Conservation (phyloP, 1,139 yeast genomes). For the Lodderomyces theae region DNA sequence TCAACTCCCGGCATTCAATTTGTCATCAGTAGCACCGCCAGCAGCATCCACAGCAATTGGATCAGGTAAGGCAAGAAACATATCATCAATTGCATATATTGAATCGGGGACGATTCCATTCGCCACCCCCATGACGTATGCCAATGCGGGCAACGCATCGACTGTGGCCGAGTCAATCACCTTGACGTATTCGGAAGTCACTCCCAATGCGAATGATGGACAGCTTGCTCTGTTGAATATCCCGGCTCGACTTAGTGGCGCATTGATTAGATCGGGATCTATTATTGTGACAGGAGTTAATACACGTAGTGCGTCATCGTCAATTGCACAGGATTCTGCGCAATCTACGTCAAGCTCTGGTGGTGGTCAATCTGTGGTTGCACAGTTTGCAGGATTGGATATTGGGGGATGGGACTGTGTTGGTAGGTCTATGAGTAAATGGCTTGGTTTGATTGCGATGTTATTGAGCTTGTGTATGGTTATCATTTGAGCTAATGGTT, state of each 20-base stretch:
- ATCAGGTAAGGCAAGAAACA: not conserved
- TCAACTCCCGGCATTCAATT: not conserved
- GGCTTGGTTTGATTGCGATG: not conserved
- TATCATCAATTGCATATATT: constrained; percentile 27
- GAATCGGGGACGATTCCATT: constrained; percentile 36
- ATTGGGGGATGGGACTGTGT: not conserved
- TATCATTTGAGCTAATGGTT: not conserved
- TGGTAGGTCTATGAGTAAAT: not conserved
- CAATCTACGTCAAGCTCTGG: constrained; percentile 5
- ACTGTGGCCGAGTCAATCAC: constrained; percentile 3
- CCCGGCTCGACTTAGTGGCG: constrained; percentile 38
- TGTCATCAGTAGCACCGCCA: not conserved
- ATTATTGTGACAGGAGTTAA: constrained; percentile 22
- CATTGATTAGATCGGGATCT: constrained; percentile 31
- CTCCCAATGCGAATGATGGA: constrained; percentile 10
- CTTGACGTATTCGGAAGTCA: constrained; percentile 16
- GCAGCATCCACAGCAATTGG: not conserved
- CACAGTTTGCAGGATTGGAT: too few species aligned
- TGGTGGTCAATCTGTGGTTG: too few species aligned
- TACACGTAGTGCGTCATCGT: constrained; percentile 1
- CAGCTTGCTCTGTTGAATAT: constrained; percentile 21
- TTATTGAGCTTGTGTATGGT: not conserved
- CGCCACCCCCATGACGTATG: constrained; percentile 23
- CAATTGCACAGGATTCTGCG: constrained; percentile 6
- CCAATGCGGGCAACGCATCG: not conserved